Evolutionary conservation across 257 asterid species (phyloP), one percentile per base, ranked within the genome.

Genomic region (Gentiana dahurica): DNA sequence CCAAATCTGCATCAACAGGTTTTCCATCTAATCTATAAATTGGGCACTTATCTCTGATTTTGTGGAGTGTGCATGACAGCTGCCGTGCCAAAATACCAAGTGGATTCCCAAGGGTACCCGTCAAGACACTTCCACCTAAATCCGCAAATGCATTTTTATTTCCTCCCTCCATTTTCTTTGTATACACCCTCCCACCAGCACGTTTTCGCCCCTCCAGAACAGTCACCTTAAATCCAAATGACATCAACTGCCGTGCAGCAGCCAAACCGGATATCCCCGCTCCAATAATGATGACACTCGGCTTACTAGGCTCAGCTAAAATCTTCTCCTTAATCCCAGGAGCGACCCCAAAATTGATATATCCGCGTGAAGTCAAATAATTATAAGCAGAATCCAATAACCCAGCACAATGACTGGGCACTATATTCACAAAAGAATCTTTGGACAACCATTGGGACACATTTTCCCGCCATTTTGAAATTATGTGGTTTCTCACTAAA

Each of bases 211-310:
- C 98, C 75, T 91, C 98, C 69, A 91, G 70, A 58, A 87, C 87
- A 12, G 73, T 78, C 39, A 87, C 97, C 78, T 80, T 92, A 65
- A 85, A 92, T 68, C 98, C 97, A 55, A 85, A 77, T 35, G 85
- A 52, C 89, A 92, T 75, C 87, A 92, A 75, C 90, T 92, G 97
- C 76, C 98, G 79, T 1, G 98, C 97, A 34, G 97, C 97, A 67
- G 94, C 94, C 77, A 92, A 72, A 34, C 98, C 98, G 0, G n/a
- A 86, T 1, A 92, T 80, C 63, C 98, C 97, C 1, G 97, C 97
- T 64, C 98, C 97, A 58, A 92, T 71, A 49, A 92, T 82, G 50
- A 92, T 79, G 67, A 88, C 95, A 52, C 58, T 78, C 8, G 70
- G 66, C 58, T 77, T 76, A 61, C 58, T 78, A 1, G 71, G 77